Base-by-base conservation (phyloP, 2,329 filamentous ascomycete species). In the Penicillium sp. region DNA sequence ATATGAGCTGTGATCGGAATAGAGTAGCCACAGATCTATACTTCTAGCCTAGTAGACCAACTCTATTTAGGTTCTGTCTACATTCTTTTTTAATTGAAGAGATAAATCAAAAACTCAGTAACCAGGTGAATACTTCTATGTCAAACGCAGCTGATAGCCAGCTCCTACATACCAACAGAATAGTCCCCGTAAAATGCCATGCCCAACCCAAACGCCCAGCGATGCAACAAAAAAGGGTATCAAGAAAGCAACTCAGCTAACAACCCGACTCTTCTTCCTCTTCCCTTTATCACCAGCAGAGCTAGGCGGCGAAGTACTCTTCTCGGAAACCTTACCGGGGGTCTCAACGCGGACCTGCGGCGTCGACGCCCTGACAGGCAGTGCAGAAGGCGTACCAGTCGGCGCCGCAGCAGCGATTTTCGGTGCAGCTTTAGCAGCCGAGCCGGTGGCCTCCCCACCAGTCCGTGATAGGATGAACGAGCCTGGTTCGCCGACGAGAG, bases 401-500 rank as follows among this genome's bases (percentile, higher is more conserved):
- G 45, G 26, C 15, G 50, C 24, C 28, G 38, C 33, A 9, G 49
- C 37, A 19, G 43, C 35, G 0, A 32, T 10, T 24, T 59, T 59
- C 19, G 56, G 47, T 24, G 53, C 49, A n/a, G 55, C 54, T 29
- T 65, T 65, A 4, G 39, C 42, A 31, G 52, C 47, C 41, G 28
- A n/a, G 46, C 60, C 57, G 31, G 61, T 59, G 15, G 55, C 46
- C 35, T 72, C 70, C 7, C 49, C 52, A 17, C 61, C 67, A 6
- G 59, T 56, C 45, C 69, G 72, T 6, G 74, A 73, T 55, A 83
- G 74, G 47, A 80, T 77, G 57, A 84, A 83, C 4, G 75, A 75
- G 28, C 81, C 81, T 0, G 82, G 81, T 61, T 84, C 81, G 42
- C 81, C 81, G 7, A 77, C 70, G 13, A 84, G 66, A 0, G 81